Percentiles rank a stretch among this genome's conserved stretches.
phyloP scores from a whole-genome alignment of 257 asterid species.

The Nicotiana sylvestris region DNA sequence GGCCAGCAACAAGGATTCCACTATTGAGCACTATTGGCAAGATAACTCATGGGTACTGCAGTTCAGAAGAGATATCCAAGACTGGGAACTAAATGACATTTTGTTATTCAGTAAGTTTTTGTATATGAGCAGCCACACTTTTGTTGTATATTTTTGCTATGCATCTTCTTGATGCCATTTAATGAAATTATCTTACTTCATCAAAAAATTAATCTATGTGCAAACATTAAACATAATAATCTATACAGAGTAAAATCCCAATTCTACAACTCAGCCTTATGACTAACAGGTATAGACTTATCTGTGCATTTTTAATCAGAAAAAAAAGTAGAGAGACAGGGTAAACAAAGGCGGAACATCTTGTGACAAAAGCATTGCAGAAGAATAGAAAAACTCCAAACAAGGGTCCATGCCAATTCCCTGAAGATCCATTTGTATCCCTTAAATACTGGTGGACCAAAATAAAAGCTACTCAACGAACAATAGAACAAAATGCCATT shows the following conservation, averaged over 20 bases:
- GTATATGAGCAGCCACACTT: too few species aligned
- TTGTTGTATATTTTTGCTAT: too few species aligned
- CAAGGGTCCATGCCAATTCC: not conserved
- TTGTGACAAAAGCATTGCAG: not conserved
- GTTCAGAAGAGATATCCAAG: too few species aligned
- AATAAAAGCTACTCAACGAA: not conserved
- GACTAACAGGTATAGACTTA: not conserved
- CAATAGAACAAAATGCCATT: not conserved
- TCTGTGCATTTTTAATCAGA: not conserved
- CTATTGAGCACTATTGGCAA: too few species aligned
- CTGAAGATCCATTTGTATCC: not conserved
- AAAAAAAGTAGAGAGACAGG: not conserved
- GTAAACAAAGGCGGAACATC: not conserved
- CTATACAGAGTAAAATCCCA: not conserved
- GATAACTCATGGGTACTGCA: too few species aligned
- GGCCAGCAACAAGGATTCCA: too few species aligned
- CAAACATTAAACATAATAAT: not conserved
- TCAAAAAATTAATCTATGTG: too few species aligned
- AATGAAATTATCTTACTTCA: too few species aligned
- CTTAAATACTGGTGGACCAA: not conserved
- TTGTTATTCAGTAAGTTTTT: too few species aligned
- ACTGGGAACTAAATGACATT: too few species aligned
- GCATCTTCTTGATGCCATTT: too few species aligned
- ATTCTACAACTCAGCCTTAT: not conserved
- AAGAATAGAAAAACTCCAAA: not conserved